Percentiles rank a stretch among this genome's conserved stretches.
These are phyloP conservation scores for Candida sp. DNA, from an alignment of 1,139 yeast species.

Conservation along the genomic window DNA sequence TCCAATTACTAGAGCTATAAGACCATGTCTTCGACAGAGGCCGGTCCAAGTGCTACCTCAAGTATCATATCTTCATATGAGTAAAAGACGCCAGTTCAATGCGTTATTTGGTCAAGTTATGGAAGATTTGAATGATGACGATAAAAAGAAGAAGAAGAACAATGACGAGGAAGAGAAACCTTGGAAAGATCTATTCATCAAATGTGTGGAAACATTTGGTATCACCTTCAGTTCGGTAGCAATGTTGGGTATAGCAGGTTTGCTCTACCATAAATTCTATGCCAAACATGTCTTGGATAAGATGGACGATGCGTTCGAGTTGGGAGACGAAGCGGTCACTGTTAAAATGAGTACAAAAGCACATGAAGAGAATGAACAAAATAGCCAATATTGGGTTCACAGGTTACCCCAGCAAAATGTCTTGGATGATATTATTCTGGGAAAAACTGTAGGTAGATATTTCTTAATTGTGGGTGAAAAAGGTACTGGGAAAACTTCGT, in stretches of 20 bases:
- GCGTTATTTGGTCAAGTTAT: conserved; percentile 17
- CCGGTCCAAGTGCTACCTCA: background rate
- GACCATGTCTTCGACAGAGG: background rate
- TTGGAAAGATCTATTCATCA: conserved; percentile 31
- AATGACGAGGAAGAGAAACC: conserved; percentile 4
- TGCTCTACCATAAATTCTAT: conserved; percentile 64
- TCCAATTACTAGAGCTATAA: background rate
- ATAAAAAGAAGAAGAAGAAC: conserved; percentile 9
- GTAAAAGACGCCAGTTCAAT: conserved; percentile 5
- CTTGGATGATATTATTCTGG: conserved; percentile 64
- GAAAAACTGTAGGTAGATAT: conserved; percentile 63
- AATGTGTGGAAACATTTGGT: conserved; percentile 69
- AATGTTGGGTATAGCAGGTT: conserved; percentile 71
- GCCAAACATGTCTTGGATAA: conserved; percentile 57
- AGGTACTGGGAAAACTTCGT: conserved; percentile 83
- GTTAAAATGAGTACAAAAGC: conserved; percentile 49
- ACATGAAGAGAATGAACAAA: conserved; percentile 19
- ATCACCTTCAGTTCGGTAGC: conserved; percentile 73
- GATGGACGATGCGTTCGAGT: conserved; percentile 65
- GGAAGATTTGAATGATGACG: conserved; percentile 13
- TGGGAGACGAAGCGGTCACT: conserved; percentile 66
- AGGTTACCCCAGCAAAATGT: conserved; percentile 61
- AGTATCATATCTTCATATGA: background rate
- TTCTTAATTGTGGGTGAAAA: conserved; percentile 77
- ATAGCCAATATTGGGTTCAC: conserved; percentile 53